A percentile compares a stretch with the other conserved stretches of the same genome.
Evolutionary conservation across 495 filamentous ascomycete species (phyloP).

Genomic region (Penicillium soppii): DNA sequence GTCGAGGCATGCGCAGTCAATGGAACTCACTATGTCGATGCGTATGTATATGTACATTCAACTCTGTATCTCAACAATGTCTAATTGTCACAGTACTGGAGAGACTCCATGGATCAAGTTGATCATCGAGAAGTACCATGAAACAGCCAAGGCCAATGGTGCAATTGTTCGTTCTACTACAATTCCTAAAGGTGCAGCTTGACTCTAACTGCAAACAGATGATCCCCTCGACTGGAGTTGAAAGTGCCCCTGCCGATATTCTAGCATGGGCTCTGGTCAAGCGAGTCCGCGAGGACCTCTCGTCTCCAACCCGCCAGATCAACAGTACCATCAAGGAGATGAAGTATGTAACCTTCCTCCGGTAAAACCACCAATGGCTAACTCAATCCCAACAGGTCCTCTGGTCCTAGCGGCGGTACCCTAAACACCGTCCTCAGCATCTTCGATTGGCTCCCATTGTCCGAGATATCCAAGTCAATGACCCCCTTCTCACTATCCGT

Average conservation of each 20-base stretch:
- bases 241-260: slow-evolving; percentile 83
- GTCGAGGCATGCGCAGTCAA: slow-evolving; percentile 84
- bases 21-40: slow-evolving; percentile 91
- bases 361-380: slow-evolving; percentile 2
- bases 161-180: slow-evolving; percentile 57
- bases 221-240: slow-evolving; percentile 81
- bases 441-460: slow-evolving; percentile 59
- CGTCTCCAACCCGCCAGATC: slow-evolving; percentile 56
- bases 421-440: slow-evolving; percentile 62
- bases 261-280: slow-evolving; percentile 68
- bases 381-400: slow-evolving; percentile 24
- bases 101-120: slow-evolving; percentile 77
- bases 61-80: not conserved
- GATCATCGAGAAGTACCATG: slow-evolving; percentile 81
- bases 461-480: slow-evolving; percentile 53
- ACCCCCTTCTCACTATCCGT: slow-evolving; percentile 69
- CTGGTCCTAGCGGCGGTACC: slow-evolving; percentile 73
- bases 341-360: slow-evolving; percentile 42
- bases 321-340: slow-evolving; percentile 61
- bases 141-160: slow-evolving; percentile 67
- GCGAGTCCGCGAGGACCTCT: slow-evolving; percentile 58
- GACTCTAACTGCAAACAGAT: slow-evolving; percentile 51
- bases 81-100: slow-evolving; percentile 57
- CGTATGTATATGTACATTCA: slow-evolving; percentile 30
- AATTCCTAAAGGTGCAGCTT: not conserved